These are phyloP conservation scores for Alternaria panax DNA, from an alignment of 2,329 filamentous ascomycete species.

Conservation along the genomic window DNA sequence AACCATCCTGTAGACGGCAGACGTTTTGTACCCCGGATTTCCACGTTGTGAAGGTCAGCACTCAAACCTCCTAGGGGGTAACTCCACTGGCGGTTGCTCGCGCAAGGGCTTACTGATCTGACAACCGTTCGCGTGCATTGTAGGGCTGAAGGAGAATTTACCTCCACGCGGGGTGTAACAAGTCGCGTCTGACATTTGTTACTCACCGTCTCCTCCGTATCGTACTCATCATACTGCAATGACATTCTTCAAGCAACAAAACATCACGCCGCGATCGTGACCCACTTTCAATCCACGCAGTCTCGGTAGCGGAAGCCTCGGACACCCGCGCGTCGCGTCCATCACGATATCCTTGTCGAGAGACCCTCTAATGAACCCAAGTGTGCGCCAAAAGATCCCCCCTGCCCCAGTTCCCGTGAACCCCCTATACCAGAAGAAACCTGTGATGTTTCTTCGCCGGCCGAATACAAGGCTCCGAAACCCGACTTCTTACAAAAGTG, in stretches of 20 bases:
- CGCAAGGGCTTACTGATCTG: constrained; percentile 39
- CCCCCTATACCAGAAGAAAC: constrained; percentile 1
- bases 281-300: not conserved
- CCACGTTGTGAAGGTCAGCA: constrained; percentile 27
- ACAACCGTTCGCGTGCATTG: constrained; percentile 20
- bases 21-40: constrained; percentile 24
- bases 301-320: not conserved
- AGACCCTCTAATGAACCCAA: not conserved
- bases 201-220: not conserved
- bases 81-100: constrained; percentile 30
- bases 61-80: constrained; percentile 28
- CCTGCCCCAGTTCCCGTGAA: not conserved
- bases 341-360: not conserved
- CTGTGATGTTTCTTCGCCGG: not conserved
- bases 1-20: not conserved
- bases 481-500: not conserved
- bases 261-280: not conserved
- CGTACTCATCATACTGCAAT: not conserved
- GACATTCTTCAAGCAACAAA: not conserved
- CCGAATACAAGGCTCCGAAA: not conserved
- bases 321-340: not conserved
- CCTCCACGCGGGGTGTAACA: constrained; percentile 21
- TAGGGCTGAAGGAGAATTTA: constrained; percentile 26
- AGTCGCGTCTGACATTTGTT: constrained; percentile 2
- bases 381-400: not conserved